Conservation (phyloP, 176 grass and related monocot genomes). For the Eragrostis nindensis region DNA sequence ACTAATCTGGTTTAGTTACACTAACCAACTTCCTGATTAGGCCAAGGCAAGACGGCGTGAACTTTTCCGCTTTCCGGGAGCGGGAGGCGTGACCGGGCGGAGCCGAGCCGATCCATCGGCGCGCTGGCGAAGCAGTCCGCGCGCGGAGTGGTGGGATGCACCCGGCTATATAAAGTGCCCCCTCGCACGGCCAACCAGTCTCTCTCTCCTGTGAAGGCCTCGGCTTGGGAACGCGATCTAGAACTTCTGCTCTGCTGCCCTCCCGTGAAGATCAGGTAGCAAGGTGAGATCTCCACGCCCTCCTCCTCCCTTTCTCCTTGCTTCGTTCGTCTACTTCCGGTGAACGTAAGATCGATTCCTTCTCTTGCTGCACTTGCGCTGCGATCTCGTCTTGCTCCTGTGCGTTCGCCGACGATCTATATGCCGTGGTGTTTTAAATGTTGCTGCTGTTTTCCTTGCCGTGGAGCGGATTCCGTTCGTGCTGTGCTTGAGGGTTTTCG, state of each 20-base stretch:
- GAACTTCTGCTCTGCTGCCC: too few species aligned
- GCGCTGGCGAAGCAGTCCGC: too few species aligned
- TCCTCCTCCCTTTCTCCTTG: not conserved
- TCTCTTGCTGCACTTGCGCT: not conserved
- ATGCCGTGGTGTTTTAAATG: not conserved
- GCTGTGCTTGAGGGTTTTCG: not conserved
- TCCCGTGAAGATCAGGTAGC: not conserved
- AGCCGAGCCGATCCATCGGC: not conserved
- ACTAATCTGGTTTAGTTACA: not conserved
- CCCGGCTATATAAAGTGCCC: conserved; percentile 18
- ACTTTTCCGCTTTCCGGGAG: not conserved
- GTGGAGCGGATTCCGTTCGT: not conserved
- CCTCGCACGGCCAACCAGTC: conserved; percentile 22
- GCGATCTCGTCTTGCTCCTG: conserved; percentile 1
- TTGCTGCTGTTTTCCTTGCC: not conserved
- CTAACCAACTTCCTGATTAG: conserved; percentile 26
- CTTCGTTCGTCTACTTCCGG: not conserved
- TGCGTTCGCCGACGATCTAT: not conserved
- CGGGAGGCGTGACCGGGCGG: not conserved
- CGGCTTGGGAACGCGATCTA: too few species aligned
- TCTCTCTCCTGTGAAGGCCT: too few species aligned
- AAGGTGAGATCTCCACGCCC: conserved; percentile 33
- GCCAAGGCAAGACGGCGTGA: not conserved
- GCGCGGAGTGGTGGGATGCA: too few species aligned
- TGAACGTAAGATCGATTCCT: not conserved